These are phyloP conservation scores for Fusarium mundagurra DNA, from an alignment of 2,329 filamentous ascomycete species.

Conservation along the genomic window DNA sequence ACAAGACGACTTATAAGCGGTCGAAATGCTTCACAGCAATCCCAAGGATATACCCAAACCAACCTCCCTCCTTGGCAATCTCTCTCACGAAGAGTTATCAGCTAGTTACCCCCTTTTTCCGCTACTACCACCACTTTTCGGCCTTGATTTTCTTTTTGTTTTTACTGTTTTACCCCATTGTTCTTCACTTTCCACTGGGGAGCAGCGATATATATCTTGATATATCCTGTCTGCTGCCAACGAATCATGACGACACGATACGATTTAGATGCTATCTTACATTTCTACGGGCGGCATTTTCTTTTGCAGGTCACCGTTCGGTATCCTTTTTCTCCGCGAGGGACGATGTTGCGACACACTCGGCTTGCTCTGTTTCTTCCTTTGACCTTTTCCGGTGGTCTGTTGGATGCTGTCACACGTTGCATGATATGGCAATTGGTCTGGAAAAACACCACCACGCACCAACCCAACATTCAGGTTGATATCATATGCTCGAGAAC, in stretches of 20 bases:
- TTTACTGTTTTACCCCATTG: constrained; percentile 1
- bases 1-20: constrained; percentile 46
- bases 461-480: neutral
- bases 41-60: constrained; percentile 45
- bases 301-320: neutral
- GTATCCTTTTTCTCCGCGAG: constrained; percentile 3
- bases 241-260: constrained; percentile 44
- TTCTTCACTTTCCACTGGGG: constrained; percentile 18
- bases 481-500: neutral
- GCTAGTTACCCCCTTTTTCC: neutral
- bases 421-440: neutral
- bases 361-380: neutral
- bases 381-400: neutral
- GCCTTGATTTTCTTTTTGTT: neutral
- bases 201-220: constrained; percentile 17
- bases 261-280: constrained; percentile 39
- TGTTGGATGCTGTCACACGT: neutral
- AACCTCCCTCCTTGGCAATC: constrained; percentile 39
- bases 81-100: constrained; percentile 36
- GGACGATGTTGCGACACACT: constrained; percentile 14
- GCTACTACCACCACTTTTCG: neutral
- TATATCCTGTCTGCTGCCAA: constrained; percentile 21
- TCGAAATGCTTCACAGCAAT: constrained; percentile 53
- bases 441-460: neutral
- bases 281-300: constrained; percentile 30